Percentiles rank a stretch among this genome's conserved stretches.
phyloP scores from a whole-genome alignment of 805 yeast genomes.

The Blastobotrys mokoenaii region DNA sequence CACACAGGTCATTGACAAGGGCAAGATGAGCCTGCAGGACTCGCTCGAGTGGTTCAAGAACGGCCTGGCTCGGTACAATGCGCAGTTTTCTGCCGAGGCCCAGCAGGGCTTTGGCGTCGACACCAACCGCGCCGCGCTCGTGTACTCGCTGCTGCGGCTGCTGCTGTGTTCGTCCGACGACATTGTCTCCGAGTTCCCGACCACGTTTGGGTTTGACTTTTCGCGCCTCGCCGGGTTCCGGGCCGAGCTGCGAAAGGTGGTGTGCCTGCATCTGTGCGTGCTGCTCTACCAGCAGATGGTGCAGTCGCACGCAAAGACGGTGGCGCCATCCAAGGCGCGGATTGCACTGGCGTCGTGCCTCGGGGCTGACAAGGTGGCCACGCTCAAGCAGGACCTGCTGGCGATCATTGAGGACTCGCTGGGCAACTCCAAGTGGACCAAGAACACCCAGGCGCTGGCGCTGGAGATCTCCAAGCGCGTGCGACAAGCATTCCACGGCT shows the following conservation, averaged over 20 bases:
- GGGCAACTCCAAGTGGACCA: conserved; percentile 86
- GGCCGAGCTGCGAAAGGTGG: conserved; percentile 79
- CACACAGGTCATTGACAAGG: conserved; percentile 34
- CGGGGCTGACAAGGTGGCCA: conserved; percentile 28
- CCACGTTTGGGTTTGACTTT: conserved; percentile 76
- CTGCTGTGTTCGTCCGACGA: conserved; percentile 56
- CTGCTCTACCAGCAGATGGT: conserved; percentile 63
- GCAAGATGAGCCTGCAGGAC: conserved; percentile 51
- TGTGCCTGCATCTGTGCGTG: conserved; percentile 67
- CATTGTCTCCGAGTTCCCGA: conserved; percentile 76
- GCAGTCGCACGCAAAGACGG: conserved; percentile 24
- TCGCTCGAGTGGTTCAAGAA: conserved; percentile 59
- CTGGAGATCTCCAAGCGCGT: conserved; percentile 48
- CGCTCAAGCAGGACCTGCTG: conserved; percentile 60
- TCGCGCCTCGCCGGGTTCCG: conserved; percentile 67
- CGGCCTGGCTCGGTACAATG: conserved; percentile 20
- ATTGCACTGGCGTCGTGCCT: conserved; percentile 1
- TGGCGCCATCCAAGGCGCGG: too few species aligned
- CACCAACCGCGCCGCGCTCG: conserved; percentile 18
- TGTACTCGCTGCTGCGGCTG: conserved; percentile 36
- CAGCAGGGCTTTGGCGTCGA: conserved; percentile 9
- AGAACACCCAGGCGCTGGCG: conserved; percentile 64
- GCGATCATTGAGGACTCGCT: conserved; percentile 78
- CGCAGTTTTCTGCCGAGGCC: not conserved
- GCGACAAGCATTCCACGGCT: conserved; percentile 11